Evolutionary conservation across 78 protist species (phyloP).

Genomic region (Dictyostelium capitatum): DNA sequence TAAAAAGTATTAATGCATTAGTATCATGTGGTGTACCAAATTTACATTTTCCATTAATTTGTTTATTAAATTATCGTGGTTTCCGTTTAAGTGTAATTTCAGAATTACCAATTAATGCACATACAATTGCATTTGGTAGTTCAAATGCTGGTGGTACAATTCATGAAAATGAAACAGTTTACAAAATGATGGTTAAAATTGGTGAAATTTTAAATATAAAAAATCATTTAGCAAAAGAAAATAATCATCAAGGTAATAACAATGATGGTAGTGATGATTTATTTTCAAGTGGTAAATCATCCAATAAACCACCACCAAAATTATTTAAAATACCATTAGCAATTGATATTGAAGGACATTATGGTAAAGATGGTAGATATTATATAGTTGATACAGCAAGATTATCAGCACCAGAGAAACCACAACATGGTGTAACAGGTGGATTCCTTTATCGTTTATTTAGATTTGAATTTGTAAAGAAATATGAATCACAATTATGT

Average conservation of each 20-base stretch:
- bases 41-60: slow-evolving; percentile 82
- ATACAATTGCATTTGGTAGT: slow-evolving; percentile 76
- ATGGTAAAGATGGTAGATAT: slow-evolving; percentile 78
- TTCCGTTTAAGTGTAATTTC: slow-evolving; percentile 70
- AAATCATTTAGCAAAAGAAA: slow-evolving; percentile 30
- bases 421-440: slow-evolving; percentile 59
- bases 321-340: slow-evolving; percentile 49
- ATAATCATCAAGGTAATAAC: not conserved
- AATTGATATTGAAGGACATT: slow-evolving; percentile 81
- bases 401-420: slow-evolving; percentile 64
- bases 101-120: slow-evolving; percentile 59
- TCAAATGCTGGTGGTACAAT: slow-evolving; percentile 75
- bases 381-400: slow-evolving; percentile 74
- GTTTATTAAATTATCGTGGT: slow-evolving; percentile 73
- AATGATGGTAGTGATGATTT: not conserved
- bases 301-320: too few species aligned
- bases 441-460: slow-evolving; percentile 67
- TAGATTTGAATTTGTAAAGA: slow-evolving; percentile 76
- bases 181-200: slow-evolving; percentile 72
- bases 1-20: slow-evolving; percentile 74
- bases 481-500: slow-evolving; percentile 59
- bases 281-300: too few species aligned
- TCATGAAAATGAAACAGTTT: slow-evolving; percentile 49
- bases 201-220: slow-evolving; percentile 68
- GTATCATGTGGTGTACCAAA: slow-evolving; percentile 73